Conservation (phyloP, 2,329 filamentous ascomycete species). For the Pezicula rhizophila region DNA sequence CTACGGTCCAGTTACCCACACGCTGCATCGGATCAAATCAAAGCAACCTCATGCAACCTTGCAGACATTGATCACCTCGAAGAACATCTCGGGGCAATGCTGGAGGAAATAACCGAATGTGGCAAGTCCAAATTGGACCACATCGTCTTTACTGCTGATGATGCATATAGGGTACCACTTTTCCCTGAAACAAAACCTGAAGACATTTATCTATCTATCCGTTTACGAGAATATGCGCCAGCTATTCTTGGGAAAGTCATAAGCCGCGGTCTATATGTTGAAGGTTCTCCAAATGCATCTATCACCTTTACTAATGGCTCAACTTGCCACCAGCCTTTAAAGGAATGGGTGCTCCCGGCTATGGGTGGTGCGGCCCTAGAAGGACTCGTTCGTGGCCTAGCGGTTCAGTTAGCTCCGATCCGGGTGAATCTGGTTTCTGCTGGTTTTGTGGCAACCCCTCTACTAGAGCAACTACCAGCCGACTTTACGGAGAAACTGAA, state of each 20-base stretch:
- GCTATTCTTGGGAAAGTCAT: neutral
- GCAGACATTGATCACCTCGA: conserved; percentile 9
- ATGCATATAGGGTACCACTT: conserved; percentile 5
- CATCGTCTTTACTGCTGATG: conserved; percentile 23
- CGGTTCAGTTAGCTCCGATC: conserved; percentile 56
- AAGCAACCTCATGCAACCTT: conserved; percentile 19
- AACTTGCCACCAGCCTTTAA: too few species aligned
- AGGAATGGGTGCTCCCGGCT: conserved; percentile 41
- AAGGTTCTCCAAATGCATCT: too few species aligned
- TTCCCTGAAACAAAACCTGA: conserved; percentile 9
- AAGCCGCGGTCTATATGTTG: neutral
- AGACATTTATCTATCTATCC: conserved; percentile 9
- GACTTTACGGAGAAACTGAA: conserved; percentile 29
- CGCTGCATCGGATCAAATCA: neutral
- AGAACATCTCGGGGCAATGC: conserved; percentile 35
- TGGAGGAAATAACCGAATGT: conserved; percentile 22
- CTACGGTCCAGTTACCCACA: neutral
- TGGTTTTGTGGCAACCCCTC: conserved; percentile 44
- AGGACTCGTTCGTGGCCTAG: conserved; percentile 48
- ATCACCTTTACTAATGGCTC: too few species aligned
- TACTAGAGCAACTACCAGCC: conserved; percentile 26
- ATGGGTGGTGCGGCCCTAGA: conserved; percentile 44
- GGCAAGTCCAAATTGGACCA: conserved; percentile 16
- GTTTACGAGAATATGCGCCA: neutral
- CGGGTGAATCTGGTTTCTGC: conserved; percentile 57